Percentiles rank a stretch among this genome's conserved stretches.
Evolutionary conservation across 495 filamentous ascomycete genomes (phyloP).

Genomic region (Sphaerosporella brunnea): DNA sequence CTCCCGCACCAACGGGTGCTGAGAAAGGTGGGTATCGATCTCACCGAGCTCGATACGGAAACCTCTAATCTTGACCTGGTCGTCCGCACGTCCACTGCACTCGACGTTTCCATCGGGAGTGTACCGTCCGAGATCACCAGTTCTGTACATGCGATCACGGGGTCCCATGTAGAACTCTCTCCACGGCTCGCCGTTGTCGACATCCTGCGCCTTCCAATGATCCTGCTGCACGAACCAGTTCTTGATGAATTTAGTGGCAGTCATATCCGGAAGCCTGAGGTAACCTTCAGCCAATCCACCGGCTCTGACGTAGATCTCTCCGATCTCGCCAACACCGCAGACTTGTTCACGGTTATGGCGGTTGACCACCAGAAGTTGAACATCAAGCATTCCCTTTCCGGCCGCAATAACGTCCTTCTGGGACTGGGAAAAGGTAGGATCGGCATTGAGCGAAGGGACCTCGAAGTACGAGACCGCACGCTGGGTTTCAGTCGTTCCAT

Average conservation of each 20-base stretch:
- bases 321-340: constrained; percentile 65
- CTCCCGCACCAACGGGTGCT: constrained; percentile 64
- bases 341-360: constrained; percentile 51
- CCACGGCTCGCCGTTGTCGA: constrained; percentile 51
- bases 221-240: constrained; percentile 78
- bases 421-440: constrained; percentile 49
- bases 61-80: constrained; percentile 89
- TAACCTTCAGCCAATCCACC: constrained; percentile 83
- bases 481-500: constrained; percentile 81
- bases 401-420: constrained; percentile 70
- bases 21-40: constrained; percentile 69
- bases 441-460: constrained; percentile 48
- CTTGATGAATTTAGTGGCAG: constrained; percentile 59
- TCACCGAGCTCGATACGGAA: constrained; percentile 92
- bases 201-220: constrained; percentile 50
- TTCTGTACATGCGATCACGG: constrained; percentile 70
- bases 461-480: constrained; percentile 76
- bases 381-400: constrained; percentile 79
- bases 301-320: constrained; percentile 78
- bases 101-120: constrained; percentile 56
- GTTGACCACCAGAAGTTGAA: constrained; percentile 82
- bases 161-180: constrained; percentile 63
- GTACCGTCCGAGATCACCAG: constrained; percentile 65
- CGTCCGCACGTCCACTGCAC: constrained; percentile 62
- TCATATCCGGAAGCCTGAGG: constrained; percentile 50